Conservation (phyloP, 2,329 filamentous ascomycete genomes). For the Pestalotiopsis sp. region DNA sequence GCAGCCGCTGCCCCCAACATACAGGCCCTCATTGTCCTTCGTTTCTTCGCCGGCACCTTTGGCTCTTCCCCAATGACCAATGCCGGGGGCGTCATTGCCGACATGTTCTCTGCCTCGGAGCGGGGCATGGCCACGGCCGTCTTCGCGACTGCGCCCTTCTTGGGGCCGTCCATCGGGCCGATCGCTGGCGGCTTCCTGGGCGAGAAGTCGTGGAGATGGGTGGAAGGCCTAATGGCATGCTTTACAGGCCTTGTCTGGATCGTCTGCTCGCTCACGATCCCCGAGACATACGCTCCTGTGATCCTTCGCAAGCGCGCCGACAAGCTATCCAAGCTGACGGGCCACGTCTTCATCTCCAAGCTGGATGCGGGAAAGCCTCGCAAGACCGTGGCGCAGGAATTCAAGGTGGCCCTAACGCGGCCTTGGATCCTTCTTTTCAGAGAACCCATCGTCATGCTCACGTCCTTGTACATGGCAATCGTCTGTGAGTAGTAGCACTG, state of each 20-base stretch:
- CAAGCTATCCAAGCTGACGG: slow-evolving; percentile 52
- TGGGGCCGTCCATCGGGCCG: slow-evolving; percentile 66
- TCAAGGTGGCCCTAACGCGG: slow-evolving; percentile 60
- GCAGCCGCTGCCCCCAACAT: slow-evolving; percentile 56
- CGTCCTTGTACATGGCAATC: slow-evolving; percentile 68
- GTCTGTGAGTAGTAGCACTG: slow-evolving; percentile 39
- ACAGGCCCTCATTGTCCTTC: slow-evolving; percentile 56
- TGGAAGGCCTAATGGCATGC: slow-evolving; percentile 65
- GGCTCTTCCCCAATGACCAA: slow-evolving; percentile 60
- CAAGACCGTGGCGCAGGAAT: slow-evolving; percentile 48
- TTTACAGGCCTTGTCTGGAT: slow-evolving; percentile 66
- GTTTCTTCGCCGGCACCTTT: slow-evolving; percentile 64
- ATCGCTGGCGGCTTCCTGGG: slow-evolving; percentile 70
- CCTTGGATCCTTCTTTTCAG: slow-evolving; percentile 71
- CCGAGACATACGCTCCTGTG: slow-evolving; percentile 64
- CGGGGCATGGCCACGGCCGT: slow-evolving; percentile 62
- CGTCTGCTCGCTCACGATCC: slow-evolving; percentile 50
- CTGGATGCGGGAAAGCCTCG: slow-evolving; percentile 45
- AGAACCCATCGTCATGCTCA: slow-evolving; percentile 70
- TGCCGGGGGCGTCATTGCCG: slow-evolving; percentile 58
- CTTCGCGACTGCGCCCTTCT: slow-evolving; percentile 61
- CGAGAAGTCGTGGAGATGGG: slow-evolving; percentile 68
- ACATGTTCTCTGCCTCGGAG: slow-evolving; percentile 54
- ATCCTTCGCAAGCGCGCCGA: slow-evolving; percentile 57
- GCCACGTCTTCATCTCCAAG: slow-evolving; percentile 58